Evolutionary conservation across 192 early-diverging fungal genomes (phyloP), one percentile per base, ranked within the genome.

Genomic region (Phlyctochytrium bullatum): DNA sequence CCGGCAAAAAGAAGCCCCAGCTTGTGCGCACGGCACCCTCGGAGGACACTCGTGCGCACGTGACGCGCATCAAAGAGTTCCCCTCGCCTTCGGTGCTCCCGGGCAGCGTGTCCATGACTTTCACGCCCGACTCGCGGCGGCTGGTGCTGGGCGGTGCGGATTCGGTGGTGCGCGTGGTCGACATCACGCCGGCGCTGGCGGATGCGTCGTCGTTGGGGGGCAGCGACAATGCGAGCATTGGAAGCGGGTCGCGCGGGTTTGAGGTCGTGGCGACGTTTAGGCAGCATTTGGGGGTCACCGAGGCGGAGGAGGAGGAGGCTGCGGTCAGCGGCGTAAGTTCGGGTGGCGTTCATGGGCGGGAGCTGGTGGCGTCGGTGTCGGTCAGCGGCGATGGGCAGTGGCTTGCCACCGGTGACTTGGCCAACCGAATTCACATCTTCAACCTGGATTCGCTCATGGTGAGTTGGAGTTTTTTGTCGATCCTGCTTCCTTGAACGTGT

Each of bases 111-210:
- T 72, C 76, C 59, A 82, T 97, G 58, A 59, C 72, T 25, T 97
- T 98, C 70, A 91, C 95, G 2, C 83, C 85, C 17, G 91, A 92
- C 64, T 89, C 86, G n/a, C 75, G 66, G 31, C 79, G 81, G 50
- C 65, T 97, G n/a, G 82, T 92, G 20, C 74, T 96, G 32, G 92
- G 87, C 10, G 90, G 91, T 2, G 76, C 73, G 2, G 91, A 97
- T 60, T 89, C 88, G 12, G 76, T 80, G 47, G 85, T 98, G 53
- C 80, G 85, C 32, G 73, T 97, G 29, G 74, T 93, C 20, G 93
- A 92, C 62, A 77, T 98, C 24, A 60, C 66, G 1, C 28, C 50
- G 23, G 40, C 40, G 40, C n/a, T 50, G 12, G 40, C 40, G 40
- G n/a, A n/a, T n/a, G n/a, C n/a, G n/a, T n/a, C n/a, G n/a, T n/a